A percentile compares a stretch with the other conserved stretches of the same genome.
phyloP scores from a whole-genome alignment of 371 early-diverging fungal species.

The Apophysomyces ossiformis region DNA sequence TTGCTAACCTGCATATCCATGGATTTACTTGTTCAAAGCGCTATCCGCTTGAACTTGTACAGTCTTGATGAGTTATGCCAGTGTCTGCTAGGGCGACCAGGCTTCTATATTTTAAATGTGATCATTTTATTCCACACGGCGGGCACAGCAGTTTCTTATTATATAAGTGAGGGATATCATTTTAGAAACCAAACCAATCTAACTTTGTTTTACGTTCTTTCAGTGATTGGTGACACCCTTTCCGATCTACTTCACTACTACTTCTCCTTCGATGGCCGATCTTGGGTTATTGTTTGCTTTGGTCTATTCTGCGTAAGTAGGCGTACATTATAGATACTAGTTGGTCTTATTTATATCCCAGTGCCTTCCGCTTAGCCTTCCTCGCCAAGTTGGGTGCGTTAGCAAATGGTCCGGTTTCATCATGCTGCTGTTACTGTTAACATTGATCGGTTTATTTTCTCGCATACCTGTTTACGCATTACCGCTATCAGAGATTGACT shows the following conservation, averaged over 20 bases:
- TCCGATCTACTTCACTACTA: constrained; percentile 40
- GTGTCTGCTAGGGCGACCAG: constrained; percentile 41
- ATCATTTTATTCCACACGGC: constrained; percentile 55
- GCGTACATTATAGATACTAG: neutral
- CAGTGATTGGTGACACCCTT: constrained; percentile 58
- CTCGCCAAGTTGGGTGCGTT: constrained; percentile 53
- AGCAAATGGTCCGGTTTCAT: constrained; percentile 53
- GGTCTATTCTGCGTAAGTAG: constrained; percentile 42
- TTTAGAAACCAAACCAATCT: neutral
- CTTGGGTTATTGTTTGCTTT: constrained; percentile 40
- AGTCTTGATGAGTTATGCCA: constrained; percentile 21
- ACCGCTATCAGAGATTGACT: constrained; percentile 30
- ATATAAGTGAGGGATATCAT: constrained; percentile 35
- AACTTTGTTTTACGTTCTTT: neutral
- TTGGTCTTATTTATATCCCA: constrained; percentile 10
- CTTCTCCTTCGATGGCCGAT: constrained; percentile 33
- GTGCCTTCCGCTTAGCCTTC: constrained; percentile 53
- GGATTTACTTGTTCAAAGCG: constrained; percentile 52
- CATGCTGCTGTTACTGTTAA: constrained; percentile 47
- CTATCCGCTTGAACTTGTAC: constrained; percentile 34
- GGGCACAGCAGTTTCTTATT: constrained; percentile 57
- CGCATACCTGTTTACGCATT: constrained; percentile 55
- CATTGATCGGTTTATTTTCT: constrained; percentile 45
- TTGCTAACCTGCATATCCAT: constrained; percentile 50
- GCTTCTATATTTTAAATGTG: constrained; percentile 45